These are phyloP conservation scores for Syzygium jambos DNA, from an alignment of 345 rosid species.

Conservation along the genomic window DNA sequence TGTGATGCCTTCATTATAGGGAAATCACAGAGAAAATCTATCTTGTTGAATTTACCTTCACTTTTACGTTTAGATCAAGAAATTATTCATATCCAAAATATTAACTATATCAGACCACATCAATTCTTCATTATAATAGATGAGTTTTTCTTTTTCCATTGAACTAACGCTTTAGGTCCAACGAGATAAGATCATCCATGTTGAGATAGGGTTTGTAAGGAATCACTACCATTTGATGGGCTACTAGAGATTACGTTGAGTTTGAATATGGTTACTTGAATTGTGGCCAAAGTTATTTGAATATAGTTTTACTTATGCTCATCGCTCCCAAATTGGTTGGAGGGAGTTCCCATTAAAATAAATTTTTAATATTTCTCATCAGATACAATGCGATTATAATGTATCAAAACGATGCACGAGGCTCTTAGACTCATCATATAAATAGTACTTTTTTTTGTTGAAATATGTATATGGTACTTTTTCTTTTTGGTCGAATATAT, in stretches of 20 bases:
- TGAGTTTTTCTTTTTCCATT: neutral
- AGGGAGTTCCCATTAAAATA: neutral
- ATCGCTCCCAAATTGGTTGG: neutral
- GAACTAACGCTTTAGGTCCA: neutral
- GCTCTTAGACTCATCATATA: neutral
- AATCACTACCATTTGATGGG: neutral
- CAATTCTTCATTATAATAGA: neutral
- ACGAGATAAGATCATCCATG: neutral
- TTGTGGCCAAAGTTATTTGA: neutral
- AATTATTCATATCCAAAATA: neutral
- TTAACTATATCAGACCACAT: neutral
- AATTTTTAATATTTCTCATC: neutral
- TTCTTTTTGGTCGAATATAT: too few species aligned
- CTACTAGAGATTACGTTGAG: neutral
- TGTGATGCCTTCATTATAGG: neutral
- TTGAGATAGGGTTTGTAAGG: neutral
- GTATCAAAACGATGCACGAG: neutral
- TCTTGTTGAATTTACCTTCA: neutral
- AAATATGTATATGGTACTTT: neutral
- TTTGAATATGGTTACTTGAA: neutral
- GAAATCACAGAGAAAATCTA: neutral
- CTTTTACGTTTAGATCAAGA: neutral
- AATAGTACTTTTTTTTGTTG: neutral
- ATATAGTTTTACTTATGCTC: neutral
- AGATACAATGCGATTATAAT: neutral